Base-by-base conservation (phyloP, 2,329 filamentous ascomycete genomes). In the Neonectria neomacrospora region DNA sequence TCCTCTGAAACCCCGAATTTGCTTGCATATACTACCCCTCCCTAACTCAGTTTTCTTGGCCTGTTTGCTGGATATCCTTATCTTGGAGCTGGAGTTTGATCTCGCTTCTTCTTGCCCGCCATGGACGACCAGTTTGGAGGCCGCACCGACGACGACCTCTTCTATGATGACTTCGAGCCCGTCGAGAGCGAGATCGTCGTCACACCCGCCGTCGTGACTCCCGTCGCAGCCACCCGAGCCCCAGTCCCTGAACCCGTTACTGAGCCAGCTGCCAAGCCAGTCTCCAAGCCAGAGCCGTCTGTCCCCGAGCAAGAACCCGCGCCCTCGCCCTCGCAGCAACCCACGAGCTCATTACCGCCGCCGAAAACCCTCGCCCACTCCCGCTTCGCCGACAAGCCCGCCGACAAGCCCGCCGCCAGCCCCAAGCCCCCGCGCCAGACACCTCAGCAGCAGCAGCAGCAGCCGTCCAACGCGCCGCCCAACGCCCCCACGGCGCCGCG, bases 51-150 rank as follows among this genome's bases (percentile, higher is more conserved):
- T 4, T 37, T 3, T n/a, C 26, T 32, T 3, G 37, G 10, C 11
- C 1, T 54, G 22, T 12, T 12, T 37, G 16, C 52, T 14, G n/a
- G 2, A 11, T 2, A 53, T 26, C 6, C 0, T 23, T 26, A 37
- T 1, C 8, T 39, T 26, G n/a, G 1, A 1, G 16, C 28, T 18
- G 45, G 10, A 10, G 12, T 30, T 47, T 45, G 45, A 14, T 22
- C 20, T 32, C 14, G 34, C 23, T 14, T 7, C 28, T 32, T 22
- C 32, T 23, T 52, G 53, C 59, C 54, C 59, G 59, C 44, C 65
- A 88, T 88, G 86, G 86, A 88, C 22, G 86, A 88, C 67, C 86
- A 88, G 71, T 88, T 88, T 68, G 82, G 83, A 63, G 86, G 86
- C 51, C 81, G 86, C 20, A 88, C 86, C 48, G 86, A 89, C 71